phyloP scores from a whole-genome alignment of 768 basidiomycete genomes.

The Rubroboletus pulcherrimus region DNA sequence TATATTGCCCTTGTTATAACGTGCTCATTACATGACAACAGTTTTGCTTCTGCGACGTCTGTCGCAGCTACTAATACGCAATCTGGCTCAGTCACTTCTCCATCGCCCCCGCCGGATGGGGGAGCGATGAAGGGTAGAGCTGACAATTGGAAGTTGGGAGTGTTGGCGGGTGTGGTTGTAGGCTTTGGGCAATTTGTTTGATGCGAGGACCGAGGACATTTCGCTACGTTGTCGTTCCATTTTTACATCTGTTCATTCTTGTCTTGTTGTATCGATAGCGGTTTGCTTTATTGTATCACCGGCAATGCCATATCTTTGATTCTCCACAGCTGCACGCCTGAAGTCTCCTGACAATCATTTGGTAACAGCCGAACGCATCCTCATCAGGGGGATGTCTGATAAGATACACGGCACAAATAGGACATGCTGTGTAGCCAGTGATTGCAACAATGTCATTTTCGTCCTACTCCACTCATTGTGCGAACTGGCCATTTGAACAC shows the following conservation, averaged over 20 bases:
- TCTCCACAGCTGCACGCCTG: background rate
- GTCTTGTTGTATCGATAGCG: background rate
- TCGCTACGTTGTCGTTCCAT: background rate
- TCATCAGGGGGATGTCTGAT: too few relatives aligned
- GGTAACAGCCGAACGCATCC: background rate
- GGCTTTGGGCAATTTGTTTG: constrained; percentile 9
- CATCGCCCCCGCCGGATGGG: background rate
- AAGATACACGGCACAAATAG: constrained; percentile 12
- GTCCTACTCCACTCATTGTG: constrained; percentile 1
- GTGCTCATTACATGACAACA: constrained; percentile 12
- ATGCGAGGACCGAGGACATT: background rate
- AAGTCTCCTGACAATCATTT: background rate
- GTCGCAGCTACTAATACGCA: constrained; percentile 37
- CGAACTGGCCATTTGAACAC: background rate
- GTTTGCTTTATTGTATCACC: background rate
- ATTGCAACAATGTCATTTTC: background rate
- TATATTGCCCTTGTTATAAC: background rate
- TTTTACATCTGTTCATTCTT: background rate
- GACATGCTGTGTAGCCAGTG: constrained; percentile 14
- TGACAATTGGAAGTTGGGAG: background rate
- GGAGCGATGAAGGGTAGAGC: background rate
- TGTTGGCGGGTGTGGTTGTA: constrained; percentile 1
- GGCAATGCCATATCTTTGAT: background rate
- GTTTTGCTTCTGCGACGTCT: constrained; percentile 47
- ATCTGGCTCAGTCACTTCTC: constrained; percentile 40